Evolutionary conservation across 73 alveolate species (phyloP).

Genomic region (Halteria grandinella): DNA sequence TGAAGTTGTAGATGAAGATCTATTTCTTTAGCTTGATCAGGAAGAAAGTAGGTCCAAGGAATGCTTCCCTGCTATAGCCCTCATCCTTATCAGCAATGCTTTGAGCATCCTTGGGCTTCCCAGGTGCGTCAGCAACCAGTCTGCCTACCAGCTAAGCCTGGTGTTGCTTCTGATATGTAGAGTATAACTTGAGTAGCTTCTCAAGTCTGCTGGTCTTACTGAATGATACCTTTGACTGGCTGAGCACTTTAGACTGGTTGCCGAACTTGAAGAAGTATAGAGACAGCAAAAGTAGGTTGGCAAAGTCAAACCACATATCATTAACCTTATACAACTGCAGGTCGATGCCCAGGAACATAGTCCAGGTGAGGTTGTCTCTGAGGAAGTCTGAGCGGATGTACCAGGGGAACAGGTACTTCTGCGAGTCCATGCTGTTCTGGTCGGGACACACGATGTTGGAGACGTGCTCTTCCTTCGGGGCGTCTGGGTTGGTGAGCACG

Average conservation of each 20-base stretch:
- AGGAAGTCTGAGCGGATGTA: slow-evolving; percentile 23
- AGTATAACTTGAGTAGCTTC: neutral
- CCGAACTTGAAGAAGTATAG: slow-evolving; percentile 50
- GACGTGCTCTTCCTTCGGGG: too few relatives aligned
- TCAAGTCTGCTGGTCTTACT: slow-evolving; percentile 12
- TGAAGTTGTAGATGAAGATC: slow-evolving; percentile 2
- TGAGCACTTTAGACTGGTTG: slow-evolving; percentile 25
- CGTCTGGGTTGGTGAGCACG: too few relatives aligned
- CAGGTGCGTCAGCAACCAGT: too few relatives aligned
- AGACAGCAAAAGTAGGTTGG: slow-evolving; percentile 34
- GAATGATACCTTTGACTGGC: slow-evolving; percentile 26
- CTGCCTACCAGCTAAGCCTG: too few relatives aligned
- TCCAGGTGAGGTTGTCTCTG: slow-evolving; percentile 25
- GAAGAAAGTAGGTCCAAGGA: slow-evolving; percentile 26
- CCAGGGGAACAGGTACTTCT: slow-evolving; percentile 33
- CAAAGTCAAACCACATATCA: slow-evolving; percentile 50
- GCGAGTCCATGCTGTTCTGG: too few relatives aligned
- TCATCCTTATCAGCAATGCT: slow-evolving; percentile 46
- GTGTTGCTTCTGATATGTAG: too few relatives aligned
- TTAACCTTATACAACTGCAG: slow-evolving; percentile 13
- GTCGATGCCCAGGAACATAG: slow-evolving; percentile 43
- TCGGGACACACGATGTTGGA: too few relatives aligned
- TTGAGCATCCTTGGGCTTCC: too few relatives aligned
- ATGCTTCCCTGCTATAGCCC: slow-evolving; percentile 5
- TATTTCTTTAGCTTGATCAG: slow-evolving; percentile 5